These are phyloP conservation scores for Cephaloascus albidus DNA, from an alignment of 805 yeast species.

Conservation along the genomic window DNA sequence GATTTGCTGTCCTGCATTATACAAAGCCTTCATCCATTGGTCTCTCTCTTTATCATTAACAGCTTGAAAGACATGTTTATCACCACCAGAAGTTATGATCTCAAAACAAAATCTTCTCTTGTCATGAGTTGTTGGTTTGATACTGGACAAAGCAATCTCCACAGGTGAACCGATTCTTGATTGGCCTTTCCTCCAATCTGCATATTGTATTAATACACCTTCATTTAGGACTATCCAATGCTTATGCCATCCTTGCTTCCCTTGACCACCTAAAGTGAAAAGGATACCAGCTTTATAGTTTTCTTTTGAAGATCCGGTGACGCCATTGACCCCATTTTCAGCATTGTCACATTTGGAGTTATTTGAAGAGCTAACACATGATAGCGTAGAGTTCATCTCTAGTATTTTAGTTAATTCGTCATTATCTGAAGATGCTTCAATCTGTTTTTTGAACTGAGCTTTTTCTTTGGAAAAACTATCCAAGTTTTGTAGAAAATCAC, in stretches of 20 bases:
- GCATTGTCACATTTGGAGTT: constrained; percentile 5
- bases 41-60: constrained; percentile 56
- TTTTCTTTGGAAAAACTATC: background rate
- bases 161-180: constrained; percentile 58
- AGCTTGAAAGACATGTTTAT: constrained; percentile 68
- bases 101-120: constrained; percentile 60
- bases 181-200: constrained; percentile 71
- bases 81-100: constrained; percentile 58
- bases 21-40: constrained; percentile 59
- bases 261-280: constrained; percentile 51
- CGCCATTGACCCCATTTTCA: constrained; percentile 8
- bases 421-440: background rate
- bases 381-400: constrained; percentile 7
- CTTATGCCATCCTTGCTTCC: constrained; percentile 75
- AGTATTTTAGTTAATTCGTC: background rate
- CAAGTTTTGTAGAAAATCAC: constrained; percentile 19
- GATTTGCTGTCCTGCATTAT: constrained; percentile 44
- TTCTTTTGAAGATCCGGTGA: constrained; percentile 9
- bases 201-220: constrained; percentile 62
- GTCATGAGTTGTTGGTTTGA: constrained; percentile 36
- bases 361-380: constrained; percentile 1
- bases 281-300: constrained; percentile 31
- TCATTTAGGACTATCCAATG: constrained; percentile 73
- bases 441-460: background rate
- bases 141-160: constrained; percentile 60